phyloP scores from a whole-genome alignment of 345 rosid genomes.

The Euphorbia pulcherrima region DNA sequence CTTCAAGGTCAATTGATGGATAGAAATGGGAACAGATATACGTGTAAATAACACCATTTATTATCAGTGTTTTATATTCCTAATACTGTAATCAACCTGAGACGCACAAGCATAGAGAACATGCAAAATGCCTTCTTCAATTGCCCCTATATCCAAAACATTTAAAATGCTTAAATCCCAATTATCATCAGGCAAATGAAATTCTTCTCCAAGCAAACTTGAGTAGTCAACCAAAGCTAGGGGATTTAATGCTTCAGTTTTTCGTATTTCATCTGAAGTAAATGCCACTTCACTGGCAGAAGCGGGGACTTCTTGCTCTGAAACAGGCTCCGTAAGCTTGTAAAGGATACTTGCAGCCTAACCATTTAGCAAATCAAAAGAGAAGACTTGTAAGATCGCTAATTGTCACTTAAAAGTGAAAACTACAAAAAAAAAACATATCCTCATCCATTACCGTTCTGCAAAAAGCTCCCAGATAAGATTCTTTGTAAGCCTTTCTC shows the following conservation, averaged over 20 bases:
- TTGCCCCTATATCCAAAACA: constrained; percentile 61
- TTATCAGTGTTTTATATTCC: constrained; percentile 10
- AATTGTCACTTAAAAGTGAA: constrained; percentile 14
- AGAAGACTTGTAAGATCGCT: constrained; percentile 4
- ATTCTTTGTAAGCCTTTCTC: constrained; percentile 63
- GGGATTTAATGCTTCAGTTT: constrained; percentile 37
- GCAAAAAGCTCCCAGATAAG: constrained; percentile 56
- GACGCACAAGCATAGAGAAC: constrained; percentile 84
- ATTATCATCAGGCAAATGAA: constrained; percentile 43
- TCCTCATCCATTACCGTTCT: constrained; percentile 43
- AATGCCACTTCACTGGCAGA: constrained; percentile 33
- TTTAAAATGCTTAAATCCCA: constrained; percentile 51
- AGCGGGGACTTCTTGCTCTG: constrained; percentile 33
- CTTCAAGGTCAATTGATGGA: constrained; percentile 15
- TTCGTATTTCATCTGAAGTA: constrained; percentile 39
- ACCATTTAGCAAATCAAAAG: constrained; percentile 16
- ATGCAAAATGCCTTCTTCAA: constrained; percentile 82
- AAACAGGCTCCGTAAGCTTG: constrained; percentile 47
- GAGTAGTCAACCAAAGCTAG: constrained; percentile 50
- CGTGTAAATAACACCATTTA: constrained; percentile 14
- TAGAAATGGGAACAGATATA: constrained; percentile 18
- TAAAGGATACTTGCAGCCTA: constrained; percentile 65
- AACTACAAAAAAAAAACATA: constrained; percentile 13
- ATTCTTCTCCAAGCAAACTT: constrained; percentile 69
- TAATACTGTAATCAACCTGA: constrained; percentile 56